Evolutionary conservation across 805 yeast genomes (phyloP), one percentile per base, ranked within the genome.

Genomic region (Candida awuae): DNA sequence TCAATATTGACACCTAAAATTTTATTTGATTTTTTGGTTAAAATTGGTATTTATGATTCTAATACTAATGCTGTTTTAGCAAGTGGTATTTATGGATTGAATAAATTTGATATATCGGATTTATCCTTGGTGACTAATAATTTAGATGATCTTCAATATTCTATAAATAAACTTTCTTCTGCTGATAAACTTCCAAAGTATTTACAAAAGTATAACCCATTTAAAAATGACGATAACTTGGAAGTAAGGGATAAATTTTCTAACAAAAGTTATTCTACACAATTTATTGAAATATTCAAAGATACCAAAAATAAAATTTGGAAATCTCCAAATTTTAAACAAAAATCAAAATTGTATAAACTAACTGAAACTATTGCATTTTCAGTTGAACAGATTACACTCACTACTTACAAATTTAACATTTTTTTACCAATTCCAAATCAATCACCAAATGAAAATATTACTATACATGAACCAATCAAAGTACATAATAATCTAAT

Each of bases 351-450:
- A 23, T 39, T 49, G 29, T 56, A 50, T 37, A 37, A 36, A 37
- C 23, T 57, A 14, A 28, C 50, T 7, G 32, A 35, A 9, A 31
- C 41, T n/a, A 32, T 57, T 14, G 52, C 51, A 1, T 56, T 53
- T 44, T 50, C 59, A 2, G 45, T 47, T 15, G 45, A 48, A 14
- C 43, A 47, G 17, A 29, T 42, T 6, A 38, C 48, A 4, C 19
- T 49, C 7, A 44, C 51, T 4, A 33, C 31, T 12, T 42, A 48
- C 22, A 38, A 29, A 23, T 48, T 55, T 34, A 46, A 46, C 23
- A 52, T 57, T 20, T 49, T 49, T 22, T 21, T 56, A 5, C 61
- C 62, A 3, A 45, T 53, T 19, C 58, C 59, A 2, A 37, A 45
- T 5, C 49, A 49, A 23, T 45, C 16, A 30, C 42, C 35, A 13